Evolutionary conservation across 108 stramenopile genomes (phyloP), one percentile per base, ranked within the genome.

Genomic region (Stephanodiscus triporus): DNA sequence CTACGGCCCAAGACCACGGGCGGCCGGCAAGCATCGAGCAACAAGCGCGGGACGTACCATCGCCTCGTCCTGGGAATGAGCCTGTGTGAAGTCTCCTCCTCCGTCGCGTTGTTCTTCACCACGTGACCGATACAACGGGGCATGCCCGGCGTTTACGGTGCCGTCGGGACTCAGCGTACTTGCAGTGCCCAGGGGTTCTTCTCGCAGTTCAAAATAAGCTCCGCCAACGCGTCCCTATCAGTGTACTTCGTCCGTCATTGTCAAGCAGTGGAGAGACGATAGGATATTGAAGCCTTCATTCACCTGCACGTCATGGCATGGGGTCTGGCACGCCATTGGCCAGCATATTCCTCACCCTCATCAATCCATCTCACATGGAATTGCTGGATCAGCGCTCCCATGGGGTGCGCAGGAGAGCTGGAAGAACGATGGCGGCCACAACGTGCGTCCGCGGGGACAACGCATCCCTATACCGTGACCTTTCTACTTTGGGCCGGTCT

Each of bases 401-500:
- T 56, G 6, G 55, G 55, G n/a, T 56, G 55, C 27, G 38, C n/a
- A 24, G 14, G 70, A 71, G 37, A 71, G 32, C 57, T 56, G 55
- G 54, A 71, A 71, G 23, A 19, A 38, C 27, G 49, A 47, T 24
- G 66, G 26, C 24, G 42, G n/a, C 1, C 29, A 75, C 66, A 9
- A 48, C 50, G 20, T 75, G 74, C 55, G 67, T 55, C 2, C 74
- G 74, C 8, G 74, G 74, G 10, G 67, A 68, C 47, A 64, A 72
- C 51, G 69, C 23, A 23, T 20, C 36, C 22, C 20, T 65, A 8
- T 78, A 72, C 47, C 77, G 55, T 70, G 69, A 71, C 43, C 40
- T 23, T 78, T 78, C 50, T 70, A 59, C 38, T 78, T 70, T 19
- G 71, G 59, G n/a, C 59, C 58, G 9, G 10, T 78, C 9, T 78